Evolutionary conservation across 257 asterid species (phyloP), one percentile per base, ranked within the genome.

Genomic region (Echium plantagineum): DNA sequence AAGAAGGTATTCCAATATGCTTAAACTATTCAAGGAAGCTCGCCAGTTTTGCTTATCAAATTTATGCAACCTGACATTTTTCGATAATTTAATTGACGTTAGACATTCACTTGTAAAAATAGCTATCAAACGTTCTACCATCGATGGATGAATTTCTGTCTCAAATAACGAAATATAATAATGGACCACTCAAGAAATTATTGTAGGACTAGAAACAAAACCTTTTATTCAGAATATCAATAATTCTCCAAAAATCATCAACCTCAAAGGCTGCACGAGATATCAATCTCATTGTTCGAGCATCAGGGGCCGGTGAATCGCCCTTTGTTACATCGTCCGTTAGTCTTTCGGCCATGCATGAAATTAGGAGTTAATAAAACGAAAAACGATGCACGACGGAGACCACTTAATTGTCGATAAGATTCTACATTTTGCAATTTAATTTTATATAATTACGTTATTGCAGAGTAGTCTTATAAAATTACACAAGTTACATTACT

Each of bases 211-310:
- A 10, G n/a, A 15, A 49, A 12, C n/a, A 19, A 60, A 61, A 89
- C 97, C 87, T 83, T 47, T 64, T 78, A 63, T 86, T 94, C 65
- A 86, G 80, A 70, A 89, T 79, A 42, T 80, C 89, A 18, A 80
- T 85, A 24, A 85, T 82, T 71, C 97, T 74, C 42, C 84, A 89
- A 52, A 83, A 89, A 69, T 89, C 95, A 69, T 86, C 97, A 15
- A 89, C 94, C 68, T 89, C 97, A 35, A 89, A 89, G 28, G 97
- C 95, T 9, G 95, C 97, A n/a, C 83, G 86, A 6, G 95, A 80
- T 67, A 89, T 80, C 13, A 78, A 61, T 57, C 89, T 74, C 94
- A 89, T 79, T 47, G 83, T 77, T 28, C 77, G 75, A 20, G 71
- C 74, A 64, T 85, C 85, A 28, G 87, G 72, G 52, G 75, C 80